Percentiles rank a stretch among this genome's conserved stretches.
phyloP scores from a whole-genome alignment of 2,329 filamentous ascomycete genomes.

The Blastomyces silverae region DNA sequence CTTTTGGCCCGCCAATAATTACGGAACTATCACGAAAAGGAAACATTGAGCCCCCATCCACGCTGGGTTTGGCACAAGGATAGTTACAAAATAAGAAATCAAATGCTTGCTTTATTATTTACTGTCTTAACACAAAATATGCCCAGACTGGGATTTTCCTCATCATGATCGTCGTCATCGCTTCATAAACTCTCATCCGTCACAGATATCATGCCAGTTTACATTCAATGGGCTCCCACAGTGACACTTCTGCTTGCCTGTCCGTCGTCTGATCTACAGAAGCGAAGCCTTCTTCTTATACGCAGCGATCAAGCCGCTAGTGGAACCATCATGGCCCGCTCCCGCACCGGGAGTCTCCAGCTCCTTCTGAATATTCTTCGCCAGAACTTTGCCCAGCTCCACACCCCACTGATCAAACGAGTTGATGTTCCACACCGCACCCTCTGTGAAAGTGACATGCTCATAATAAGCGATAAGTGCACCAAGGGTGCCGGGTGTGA shows the following conservation, averaged over 20 bases:
- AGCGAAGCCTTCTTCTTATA: constrained; percentile 69
- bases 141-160: not conserved
- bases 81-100: not conserved
- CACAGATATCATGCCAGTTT: not conserved
- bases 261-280: constrained; percentile 13
- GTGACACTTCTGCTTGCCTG: not conserved
- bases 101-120: not conserved
- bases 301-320: constrained; percentile 78
- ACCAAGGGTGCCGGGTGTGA: constrained; percentile 87
- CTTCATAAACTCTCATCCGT: not conserved
- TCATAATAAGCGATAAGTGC: constrained; percentile 98
- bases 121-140: not conserved
- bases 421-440: constrained; percentile 99
- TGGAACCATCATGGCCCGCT: constrained; percentile 77
- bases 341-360: constrained; percentile 67
- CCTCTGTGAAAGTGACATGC: constrained; percentile 96
- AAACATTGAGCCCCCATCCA: not conserved
- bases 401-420: constrained; percentile 99
- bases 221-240: not conserved
- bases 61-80: not conserved
- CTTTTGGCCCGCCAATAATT: too few relatives aligned
- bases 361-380: constrained; percentile 84
- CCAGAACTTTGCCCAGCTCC: constrained; percentile 91
- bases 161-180: not conserved
- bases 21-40: too few relatives aligned